A percentile compares a stretch with the other conserved stretches of the same genome.
Conservation (phyloP, 2,329 filamentous ascomycete genomes). For the Fusarium aywerte region DNA sequence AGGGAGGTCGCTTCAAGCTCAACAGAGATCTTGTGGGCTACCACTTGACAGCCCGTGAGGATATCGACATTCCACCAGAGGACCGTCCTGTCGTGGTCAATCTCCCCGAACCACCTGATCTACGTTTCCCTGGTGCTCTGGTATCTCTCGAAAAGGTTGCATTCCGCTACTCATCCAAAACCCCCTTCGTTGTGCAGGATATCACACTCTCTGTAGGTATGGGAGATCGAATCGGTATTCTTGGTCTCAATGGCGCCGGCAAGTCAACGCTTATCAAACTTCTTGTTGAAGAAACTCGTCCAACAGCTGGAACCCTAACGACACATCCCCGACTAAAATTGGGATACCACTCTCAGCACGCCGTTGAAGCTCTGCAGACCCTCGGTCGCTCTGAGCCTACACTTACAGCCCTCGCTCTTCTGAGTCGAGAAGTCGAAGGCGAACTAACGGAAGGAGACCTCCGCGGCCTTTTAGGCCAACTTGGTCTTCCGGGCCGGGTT, state of each 20-base stretch:
- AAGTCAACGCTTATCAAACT: constrained; percentile 83
- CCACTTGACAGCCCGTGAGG: constrained; percentile 67
- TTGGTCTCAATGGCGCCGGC: constrained; percentile 83
- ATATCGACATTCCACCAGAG: constrained; percentile 76
- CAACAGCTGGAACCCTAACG: constrained; percentile 70
- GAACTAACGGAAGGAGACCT: constrained; percentile 73
- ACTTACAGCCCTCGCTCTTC: constrained; percentile 72
- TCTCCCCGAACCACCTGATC: constrained; percentile 72
- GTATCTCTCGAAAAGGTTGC: constrained; percentile 76
- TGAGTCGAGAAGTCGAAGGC: constrained; percentile 65
- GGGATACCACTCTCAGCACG: constrained; percentile 84
- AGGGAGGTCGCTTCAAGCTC: constrained; percentile 81
- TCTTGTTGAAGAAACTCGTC: constrained; percentile 69
- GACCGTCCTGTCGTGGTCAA: constrained; percentile 67
- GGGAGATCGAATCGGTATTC: constrained; percentile 78
- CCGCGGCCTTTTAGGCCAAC: constrained; percentile 71
- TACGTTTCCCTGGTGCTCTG: constrained; percentile 79
- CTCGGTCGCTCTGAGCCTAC: constrained; percentile 60
- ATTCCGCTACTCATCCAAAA: constrained; percentile 68
- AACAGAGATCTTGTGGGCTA: constrained; percentile 77
- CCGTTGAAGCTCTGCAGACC: constrained; percentile 74
- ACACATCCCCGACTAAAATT: constrained; percentile 75
- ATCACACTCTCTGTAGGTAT: constrained; percentile 76
- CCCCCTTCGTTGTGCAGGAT: constrained; percentile 64
- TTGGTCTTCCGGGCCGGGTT: constrained; percentile 76